phyloP scores from a whole-genome alignment of 345 rosid species.

The Hibiscus trionum region DNA sequence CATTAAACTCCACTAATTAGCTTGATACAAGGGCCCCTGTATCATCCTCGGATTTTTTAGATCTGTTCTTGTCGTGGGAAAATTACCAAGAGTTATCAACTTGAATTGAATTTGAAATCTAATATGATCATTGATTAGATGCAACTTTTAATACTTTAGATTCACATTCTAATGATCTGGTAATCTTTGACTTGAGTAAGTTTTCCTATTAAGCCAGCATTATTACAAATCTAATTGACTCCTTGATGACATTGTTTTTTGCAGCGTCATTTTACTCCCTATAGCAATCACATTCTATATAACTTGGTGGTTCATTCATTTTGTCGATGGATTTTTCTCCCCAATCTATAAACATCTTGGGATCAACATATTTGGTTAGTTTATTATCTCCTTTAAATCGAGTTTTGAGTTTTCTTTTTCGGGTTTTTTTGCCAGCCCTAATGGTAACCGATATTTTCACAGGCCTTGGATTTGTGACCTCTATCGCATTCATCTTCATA shows the following conservation, averaged over 20 bases:
- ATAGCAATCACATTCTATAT: constrained; percentile 63
- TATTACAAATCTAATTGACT: background rate
- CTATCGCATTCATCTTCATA: constrained; percentile 58
- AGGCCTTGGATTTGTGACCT: constrained; percentile 70
- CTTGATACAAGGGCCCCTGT: background rate
- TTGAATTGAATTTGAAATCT: background rate
- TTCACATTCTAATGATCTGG: background rate
- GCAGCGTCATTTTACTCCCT: constrained; percentile 66
- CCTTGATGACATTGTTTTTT: background rate
- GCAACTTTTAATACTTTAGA: background rate
- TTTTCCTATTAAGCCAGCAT: background rate
- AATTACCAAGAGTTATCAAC: background rate
- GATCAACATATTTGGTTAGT: constrained; percentile 56
- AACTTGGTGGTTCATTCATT: constrained; percentile 74
- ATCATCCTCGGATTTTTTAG: background rate
- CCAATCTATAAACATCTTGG: constrained; percentile 67
- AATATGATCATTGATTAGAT: background rate
- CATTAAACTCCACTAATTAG: background rate
- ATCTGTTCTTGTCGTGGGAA: background rate
- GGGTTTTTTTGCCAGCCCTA: background rate
- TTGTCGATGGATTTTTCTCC: constrained; percentile 67
- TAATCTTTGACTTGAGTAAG: background rate
- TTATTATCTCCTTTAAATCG: background rate
- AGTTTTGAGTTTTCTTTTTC: background rate
- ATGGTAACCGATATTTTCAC: background rate